A percentile compares a stretch with the other conserved stretches of the same genome.
Evolutionary conservation across 345 rosid species (phyloP).

Genomic region (Erucastrum elatum): DNA sequence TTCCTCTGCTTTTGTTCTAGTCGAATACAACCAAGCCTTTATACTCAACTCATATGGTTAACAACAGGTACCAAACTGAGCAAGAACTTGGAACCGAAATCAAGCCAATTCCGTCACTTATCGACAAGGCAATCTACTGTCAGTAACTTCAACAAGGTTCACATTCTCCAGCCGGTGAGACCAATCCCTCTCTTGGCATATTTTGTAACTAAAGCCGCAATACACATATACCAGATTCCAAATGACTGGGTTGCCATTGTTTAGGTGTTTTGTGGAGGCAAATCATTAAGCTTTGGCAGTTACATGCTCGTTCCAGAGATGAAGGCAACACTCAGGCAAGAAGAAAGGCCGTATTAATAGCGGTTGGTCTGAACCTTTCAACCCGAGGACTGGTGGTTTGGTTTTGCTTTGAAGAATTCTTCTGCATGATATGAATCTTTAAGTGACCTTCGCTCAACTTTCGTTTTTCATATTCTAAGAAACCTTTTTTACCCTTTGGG

Average conservation of each 20-base stretch:
- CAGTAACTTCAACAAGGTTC: conserved; percentile 44
- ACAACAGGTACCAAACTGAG: conserved; percentile 93
- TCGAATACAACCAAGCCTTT: neutral
- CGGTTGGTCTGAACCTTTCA: conserved; percentile 2
- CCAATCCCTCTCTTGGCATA: conserved; percentile 4
- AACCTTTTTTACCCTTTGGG: conserved; percentile 1
- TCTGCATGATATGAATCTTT: conserved; percentile 18
- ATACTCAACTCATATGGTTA: conserved; percentile 1
- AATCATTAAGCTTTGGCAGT: conserved; percentile 37
- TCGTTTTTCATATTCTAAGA: conserved; percentile 11
- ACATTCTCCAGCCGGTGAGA: conserved; percentile 26
- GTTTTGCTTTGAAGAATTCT: conserved; percentile 16
- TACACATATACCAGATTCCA: neutral
- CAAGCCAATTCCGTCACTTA: conserved; percentile 96
- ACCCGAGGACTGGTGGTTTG: neutral
- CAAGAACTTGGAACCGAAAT: conserved; percentile 99
- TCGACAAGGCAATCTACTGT: conserved; percentile 95
- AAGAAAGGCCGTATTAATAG: neutral
- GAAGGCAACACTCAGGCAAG: conserved; percentile 29
- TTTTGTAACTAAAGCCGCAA: neutral
- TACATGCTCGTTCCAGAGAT: conserved; percentile 23
- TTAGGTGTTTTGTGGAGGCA: conserved; percentile 35
- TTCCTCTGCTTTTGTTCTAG: neutral
- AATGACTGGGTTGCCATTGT: neutral
- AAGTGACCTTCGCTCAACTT: neutral